Base-by-base conservation (phyloP, 306 rosid genomes). In the Citrullus colocynthis region DNA sequence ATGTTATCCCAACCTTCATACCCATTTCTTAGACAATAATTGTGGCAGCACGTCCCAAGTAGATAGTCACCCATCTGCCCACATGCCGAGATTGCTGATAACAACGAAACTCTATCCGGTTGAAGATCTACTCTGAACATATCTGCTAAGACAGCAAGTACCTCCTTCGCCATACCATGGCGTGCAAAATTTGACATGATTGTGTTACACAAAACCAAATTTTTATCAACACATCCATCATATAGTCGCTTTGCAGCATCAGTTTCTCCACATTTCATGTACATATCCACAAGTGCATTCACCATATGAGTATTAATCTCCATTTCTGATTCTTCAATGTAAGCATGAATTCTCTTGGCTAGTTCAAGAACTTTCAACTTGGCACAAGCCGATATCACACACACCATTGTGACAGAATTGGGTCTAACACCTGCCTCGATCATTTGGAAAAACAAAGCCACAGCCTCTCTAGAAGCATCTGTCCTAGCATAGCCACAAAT, bases 231-330 rank as follows among this genome's bases (percentile, higher is more conserved):
- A 80, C 82, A 88, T 75, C 66, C 88, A 41, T 86, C 48, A 45
- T 91, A 90, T 70, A 91, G 74, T 56, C 37, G 52, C 80, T 81
- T 86, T 11, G 91, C 92, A 42, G 85, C 28, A 42, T 64, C 83
- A 70, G 78, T 71, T 39, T 83, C 93, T 81, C 96, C 96, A 82
- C 92, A 88, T 73, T 93, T 90, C 93, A 90, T 81, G 81, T 85
- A 83, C 97, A 91, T 87, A 86, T 91, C 96, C 55, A 90, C 89
- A 60, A 90, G 87, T 6, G 93, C 92, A 85, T 91, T 87, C 81
- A 86, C 85, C 90, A 88, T 75, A 44, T 78, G 83, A 13, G 83
- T 75, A 78, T 90, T 91, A 82, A 78, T 82, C 79, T 85, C 76
- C 83, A 90, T 78, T 9, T 84, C 90, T 30, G 84, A 87, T 72